These are phyloP conservation scores for Polytolypa hystricis DNA, from an alignment of 2,329 filamentous ascomycete genomes.

Conservation along the genomic window DNA sequence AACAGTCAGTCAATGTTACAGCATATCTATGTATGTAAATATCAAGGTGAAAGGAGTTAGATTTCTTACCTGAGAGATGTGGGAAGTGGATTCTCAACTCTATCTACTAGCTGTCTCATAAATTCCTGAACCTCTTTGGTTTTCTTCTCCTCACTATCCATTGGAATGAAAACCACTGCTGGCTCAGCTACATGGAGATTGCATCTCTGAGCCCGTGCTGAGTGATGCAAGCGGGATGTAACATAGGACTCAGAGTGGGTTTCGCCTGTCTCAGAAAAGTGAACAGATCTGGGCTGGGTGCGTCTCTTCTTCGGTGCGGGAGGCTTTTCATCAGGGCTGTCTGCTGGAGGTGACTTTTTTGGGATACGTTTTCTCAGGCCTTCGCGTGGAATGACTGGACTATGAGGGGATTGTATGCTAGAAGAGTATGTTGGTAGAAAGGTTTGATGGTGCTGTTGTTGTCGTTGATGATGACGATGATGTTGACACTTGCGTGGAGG, in stretches of 20 bases:
- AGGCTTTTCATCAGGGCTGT: not conserved
- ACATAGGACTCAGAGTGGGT: not conserved
- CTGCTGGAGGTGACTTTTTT: too few species aligned
- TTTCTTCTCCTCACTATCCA: not conserved
- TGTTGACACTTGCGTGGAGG: not conserved
- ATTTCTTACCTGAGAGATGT: not conserved
- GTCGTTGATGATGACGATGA: too few species aligned
- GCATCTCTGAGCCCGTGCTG: not conserved
- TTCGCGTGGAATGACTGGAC: not conserved
- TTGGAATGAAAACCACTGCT: not conserved
- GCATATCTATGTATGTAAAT: too few species aligned
- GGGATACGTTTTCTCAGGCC: not conserved
- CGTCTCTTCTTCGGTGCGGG: not conserved
- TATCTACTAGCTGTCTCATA: not conserved
- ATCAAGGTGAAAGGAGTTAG: not conserved
- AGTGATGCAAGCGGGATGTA: not conserved
- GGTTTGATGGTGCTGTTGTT: too few species aligned
- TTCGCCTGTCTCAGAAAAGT: not conserved
- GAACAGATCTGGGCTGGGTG: not conserved
- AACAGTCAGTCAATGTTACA: not conserved
- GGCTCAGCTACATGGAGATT: not conserved
- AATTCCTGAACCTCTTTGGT: not conserved
- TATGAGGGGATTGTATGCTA: too few species aligned
- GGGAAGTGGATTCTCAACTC: conserved; percentile 1
- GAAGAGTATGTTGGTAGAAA: too few species aligned